Conservation (phyloP, 1,284 basidiomycete species). For the Boletus chippewaensis region DNA sequence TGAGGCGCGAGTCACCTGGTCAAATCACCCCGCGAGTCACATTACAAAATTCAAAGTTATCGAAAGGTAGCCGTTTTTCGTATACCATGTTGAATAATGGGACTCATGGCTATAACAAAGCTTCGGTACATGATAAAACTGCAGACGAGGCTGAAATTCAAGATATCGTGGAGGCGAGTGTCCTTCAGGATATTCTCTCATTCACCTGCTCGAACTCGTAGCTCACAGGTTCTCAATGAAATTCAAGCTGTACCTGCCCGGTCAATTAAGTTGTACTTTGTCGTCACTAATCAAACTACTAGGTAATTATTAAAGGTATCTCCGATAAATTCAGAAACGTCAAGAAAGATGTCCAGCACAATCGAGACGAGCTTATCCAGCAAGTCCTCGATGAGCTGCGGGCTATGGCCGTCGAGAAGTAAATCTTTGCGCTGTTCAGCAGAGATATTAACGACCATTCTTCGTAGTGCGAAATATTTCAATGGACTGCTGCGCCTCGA, state of each 20-base stretch:
- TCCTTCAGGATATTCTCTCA: not conserved
- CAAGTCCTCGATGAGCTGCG: slow-evolving; percentile 39
- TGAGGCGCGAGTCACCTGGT: slow-evolving; percentile 1
- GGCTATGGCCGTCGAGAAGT: slow-evolving; percentile 17
- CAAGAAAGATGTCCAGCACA: slow-evolving; percentile 36
- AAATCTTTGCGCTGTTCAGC: not conserved
- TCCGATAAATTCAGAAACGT: slow-evolving; percentile 38
- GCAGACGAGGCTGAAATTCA: slow-evolving; percentile 20
- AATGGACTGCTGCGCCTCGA: slow-evolving; percentile 39
- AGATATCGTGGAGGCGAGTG: slow-evolving; percentile 27
- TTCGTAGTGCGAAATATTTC: slow-evolving; percentile 35
- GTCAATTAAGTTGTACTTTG: slow-evolving; percentile 7
- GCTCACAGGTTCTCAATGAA: slow-evolving; percentile 27
- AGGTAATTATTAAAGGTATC: slow-evolving; percentile 42
- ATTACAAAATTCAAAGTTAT: slow-evolving; percentile 2
- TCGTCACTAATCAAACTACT: slow-evolving; percentile 11
- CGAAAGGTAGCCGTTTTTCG: slow-evolving; percentile 7
- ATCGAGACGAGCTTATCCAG: slow-evolving; percentile 37
- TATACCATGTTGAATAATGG: not conserved
- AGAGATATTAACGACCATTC: slow-evolving; percentile 2
- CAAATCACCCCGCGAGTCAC: not conserved
- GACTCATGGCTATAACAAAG: not conserved
- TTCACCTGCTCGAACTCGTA: not conserved
- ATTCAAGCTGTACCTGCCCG: slow-evolving; percentile 33
- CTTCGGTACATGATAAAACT: not conserved